Percentiles rank a stretch among this genome's conserved stretches.
These are phyloP conservation scores for Scheffersomyces insectosa DNA, from an alignment of 1,139 yeast species.

Conservation along the genomic window DNA sequence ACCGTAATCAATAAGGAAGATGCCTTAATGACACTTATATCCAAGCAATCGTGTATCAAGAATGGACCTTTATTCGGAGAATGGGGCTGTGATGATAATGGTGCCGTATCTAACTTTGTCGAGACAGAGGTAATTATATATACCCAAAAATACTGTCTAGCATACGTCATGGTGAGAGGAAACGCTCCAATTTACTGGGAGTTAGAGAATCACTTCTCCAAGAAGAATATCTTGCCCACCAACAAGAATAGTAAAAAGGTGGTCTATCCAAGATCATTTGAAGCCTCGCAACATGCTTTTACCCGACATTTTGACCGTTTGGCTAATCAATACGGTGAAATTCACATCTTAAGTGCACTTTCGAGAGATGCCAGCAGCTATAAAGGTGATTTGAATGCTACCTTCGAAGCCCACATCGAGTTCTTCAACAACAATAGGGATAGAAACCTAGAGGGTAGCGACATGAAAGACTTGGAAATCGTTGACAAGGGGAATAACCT, in stretches of 20 bases:
- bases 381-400: conserved; percentile 35
- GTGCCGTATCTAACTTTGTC: conserved; percentile 63
- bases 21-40: conserved; percentile 59
- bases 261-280: conserved; percentile 57
- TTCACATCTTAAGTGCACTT: conserved; percentile 58
- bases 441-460: conserved; percentile 2
- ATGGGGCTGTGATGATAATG: conserved; percentile 72
- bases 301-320: conserved; percentile 61
- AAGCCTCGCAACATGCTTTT: conserved; percentile 66
- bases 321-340: conserved; percentile 60
- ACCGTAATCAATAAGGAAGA: conserved; percentile 36
- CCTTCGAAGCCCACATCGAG: conserved; percentile 33
- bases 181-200: conserved; percentile 71
- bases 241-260: conserved; percentile 46
- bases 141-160: conserved; percentile 51
- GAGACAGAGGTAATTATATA: conserved; percentile 68
- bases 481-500: conserved; percentile 1
- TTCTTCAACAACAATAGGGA: conserved; percentile 20
- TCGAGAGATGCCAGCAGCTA: conserved; percentile 39
- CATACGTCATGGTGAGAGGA: conserved; percentile 63
- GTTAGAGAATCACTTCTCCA: conserved; percentile 49
- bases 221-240: conserved; percentile 39
- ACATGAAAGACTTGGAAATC: neutral
- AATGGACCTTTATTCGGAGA: conserved; percentile 65
- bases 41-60: conserved; percentile 65